Evolutionary conservation across 768 basidiomycete species (phyloP).

Genomic region (Tylopilus intermedius): DNA sequence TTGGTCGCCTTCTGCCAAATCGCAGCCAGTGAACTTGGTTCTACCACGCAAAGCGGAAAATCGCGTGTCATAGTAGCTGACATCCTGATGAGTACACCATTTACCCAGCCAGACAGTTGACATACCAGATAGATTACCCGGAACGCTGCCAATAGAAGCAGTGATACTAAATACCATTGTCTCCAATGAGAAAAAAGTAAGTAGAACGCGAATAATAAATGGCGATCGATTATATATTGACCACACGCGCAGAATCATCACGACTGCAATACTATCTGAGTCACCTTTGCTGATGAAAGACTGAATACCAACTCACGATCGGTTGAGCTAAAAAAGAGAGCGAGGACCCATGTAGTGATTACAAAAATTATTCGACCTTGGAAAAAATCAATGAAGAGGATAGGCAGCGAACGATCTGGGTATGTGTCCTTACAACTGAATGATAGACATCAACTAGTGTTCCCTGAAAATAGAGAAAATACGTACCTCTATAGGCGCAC

Average conservation of each 20-base stretch:
- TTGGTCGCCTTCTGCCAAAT: neutral
- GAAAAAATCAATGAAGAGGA: neutral
- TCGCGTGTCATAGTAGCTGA: neutral
- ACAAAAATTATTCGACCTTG: neutral
- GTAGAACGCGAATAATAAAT: neutral
- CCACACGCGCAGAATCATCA: conserved; percentile 3
- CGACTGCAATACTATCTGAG: neutral
- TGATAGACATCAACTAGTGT: neutral
- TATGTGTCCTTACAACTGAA: conserved; percentile 1
- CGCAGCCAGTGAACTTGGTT: neutral
- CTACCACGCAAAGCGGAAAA: neutral
- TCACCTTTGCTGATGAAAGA: neutral
- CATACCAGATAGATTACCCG: neutral
- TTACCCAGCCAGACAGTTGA: neutral
- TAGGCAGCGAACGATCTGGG: no score
- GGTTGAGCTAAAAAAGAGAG: neutral
- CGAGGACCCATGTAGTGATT: neutral
- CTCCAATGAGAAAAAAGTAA: neutral
- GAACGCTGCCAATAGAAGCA: neutral
- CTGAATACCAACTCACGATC: neutral
- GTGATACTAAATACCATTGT: neutral
- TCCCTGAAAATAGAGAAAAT: no score
- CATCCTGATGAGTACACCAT: neutral
- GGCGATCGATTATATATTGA: neutral
- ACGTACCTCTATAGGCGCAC: neutral